Base-by-base conservation (phyloP, 441 rosid species). In the Daphne laureola region DNA sequence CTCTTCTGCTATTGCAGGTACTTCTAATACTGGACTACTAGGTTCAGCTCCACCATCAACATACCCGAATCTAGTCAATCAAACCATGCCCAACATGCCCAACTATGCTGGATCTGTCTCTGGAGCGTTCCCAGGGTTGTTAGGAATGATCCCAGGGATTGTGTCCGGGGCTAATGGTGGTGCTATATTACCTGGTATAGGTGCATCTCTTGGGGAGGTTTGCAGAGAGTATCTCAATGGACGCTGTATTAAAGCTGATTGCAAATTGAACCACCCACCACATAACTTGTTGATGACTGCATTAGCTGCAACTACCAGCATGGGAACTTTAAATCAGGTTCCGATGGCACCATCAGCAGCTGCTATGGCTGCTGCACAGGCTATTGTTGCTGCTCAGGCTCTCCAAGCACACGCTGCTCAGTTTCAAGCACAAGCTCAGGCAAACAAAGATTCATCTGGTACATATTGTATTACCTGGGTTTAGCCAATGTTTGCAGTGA, bases 291-390 rank as follows among this genome's bases (percentile, higher is more conserved):
- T 86, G 68, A 90, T 88, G 98, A 80, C 94, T 62, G 96, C 95
- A 16, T 81, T 88, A 57, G 90, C 96, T 66, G 94, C 96, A 55
- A 79, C 97, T 17, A 84, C 98, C 17, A 67, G 83, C 62, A 82
- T 88, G 93, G 89, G 96, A 59, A 82, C 77, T 61, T 73, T 84
- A 14, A 90, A 92, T 73, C 96, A 88, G 78, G 95, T 84, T 35
- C 98, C 98, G 38, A 90, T 90, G 96, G 94, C 99, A 12, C 98
- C 98, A 76, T 94, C 99, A 26, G 96, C 98, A 36, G 99, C 98
- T 56, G 99, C 99, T 52, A 94, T 90, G 99, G 98, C 96, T 80
- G 98, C 98, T 72, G 99, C 99, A 57, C 99, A 90, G 71, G 98
- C 96, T 45, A 94, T 94, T 68, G 94, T 94, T 71, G 98, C 99